These are phyloP conservation scores for Gardenia jasminoides DNA, from an alignment of 257 asterid species.

Conservation along the genomic window DNA sequence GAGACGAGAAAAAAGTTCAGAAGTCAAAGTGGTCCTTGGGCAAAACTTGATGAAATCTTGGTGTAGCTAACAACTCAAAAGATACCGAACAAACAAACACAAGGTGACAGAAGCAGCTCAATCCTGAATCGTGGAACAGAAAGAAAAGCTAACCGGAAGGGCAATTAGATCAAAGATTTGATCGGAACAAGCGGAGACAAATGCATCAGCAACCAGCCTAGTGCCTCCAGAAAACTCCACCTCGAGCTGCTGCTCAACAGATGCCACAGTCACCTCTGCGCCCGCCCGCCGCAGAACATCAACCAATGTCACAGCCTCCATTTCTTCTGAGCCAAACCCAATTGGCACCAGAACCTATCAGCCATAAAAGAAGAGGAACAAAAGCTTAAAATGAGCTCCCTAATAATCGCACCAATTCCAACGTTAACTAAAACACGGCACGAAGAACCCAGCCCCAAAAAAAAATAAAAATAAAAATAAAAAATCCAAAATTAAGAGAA, in stretches of 20 bases:
- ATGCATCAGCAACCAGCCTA: conserved; percentile 69
- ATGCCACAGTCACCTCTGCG: conserved; percentile 82
- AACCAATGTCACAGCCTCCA: conserved; percentile 84
- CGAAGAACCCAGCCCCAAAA: neutral
- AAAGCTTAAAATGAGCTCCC: neutral
- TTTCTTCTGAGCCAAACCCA: conserved; percentile 91
- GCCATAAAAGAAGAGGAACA: neutral
- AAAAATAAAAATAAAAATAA: neutral
- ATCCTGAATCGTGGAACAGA: neutral
- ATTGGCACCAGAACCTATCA: conserved; percentile 82
- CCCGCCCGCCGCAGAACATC: conserved; percentile 89
- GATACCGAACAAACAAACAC: neutral
- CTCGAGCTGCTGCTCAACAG: conserved; percentile 81
- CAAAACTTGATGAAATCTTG: neutral
- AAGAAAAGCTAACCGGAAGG: conserved; percentile 54
- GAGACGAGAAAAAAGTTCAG: too few relatives aligned
- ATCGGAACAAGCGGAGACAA: conserved; percentile 60
- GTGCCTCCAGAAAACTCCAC: conserved; percentile 86
- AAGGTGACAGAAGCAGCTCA: neutral
- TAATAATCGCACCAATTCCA: neutral
- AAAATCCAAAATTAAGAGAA: neutral
- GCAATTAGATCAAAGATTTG: conserved; percentile 75
- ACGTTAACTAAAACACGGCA: neutral
- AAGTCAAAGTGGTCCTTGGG: neutral
- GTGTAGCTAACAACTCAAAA: neutral